Base-by-base conservation (phyloP, 164 flowering plant species). In the Stephania cephalantha region DNA sequence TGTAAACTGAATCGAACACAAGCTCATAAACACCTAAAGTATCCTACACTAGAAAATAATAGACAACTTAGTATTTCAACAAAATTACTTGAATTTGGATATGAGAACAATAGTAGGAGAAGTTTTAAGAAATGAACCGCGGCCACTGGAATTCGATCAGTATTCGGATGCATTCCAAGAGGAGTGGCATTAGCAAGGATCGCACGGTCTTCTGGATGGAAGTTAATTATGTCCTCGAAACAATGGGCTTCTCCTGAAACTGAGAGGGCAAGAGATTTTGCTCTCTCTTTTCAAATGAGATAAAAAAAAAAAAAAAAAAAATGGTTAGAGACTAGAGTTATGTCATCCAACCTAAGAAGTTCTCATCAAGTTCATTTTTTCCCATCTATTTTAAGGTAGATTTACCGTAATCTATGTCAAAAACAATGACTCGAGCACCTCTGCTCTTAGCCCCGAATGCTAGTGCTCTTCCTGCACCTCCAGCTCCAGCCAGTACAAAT, bases 401-500 rank as follows among this genome's bases (percentile, higher is more conserved):
- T 35, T 31, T 87, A 87, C 92, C 85, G 78, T 75, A 85, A 78
- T 82, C 85, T 69, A 83, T 76, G 84, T 89, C 86, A 31, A 83
- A 83, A 72, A 89, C 74, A 22, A 85, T 65, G 9, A 88, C 22
- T 18, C 79, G 65, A 20, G 91, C 91, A 74, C 88, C 88, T 75
- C 87, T 83, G 53, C 68, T 82, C 79, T 80, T 86, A 44, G 90
- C 93, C 48, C 93, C 93, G 69, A 85, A 85, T 13, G 93, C 90
- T 20, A 89, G 74, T 72, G 93, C 90, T 81, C 87, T 84, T 76
- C 93, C 93, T 65, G 90, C 93, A 65, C 93, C 91, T 69, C 93
- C 93, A 76, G 91, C 90, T 64, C 93, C 93, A 61, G 76, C 85
- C 13, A 88, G 48, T 11, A 89, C 89, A 78, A 87, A 89, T 67